Percentiles rank a stretch among this genome's conserved stretches.
These are phyloP conservation scores for Neospermospora avenae DNA, from an alignment of 2,329 filamentous ascomycete species.

Conservation along the genomic window DNA sequence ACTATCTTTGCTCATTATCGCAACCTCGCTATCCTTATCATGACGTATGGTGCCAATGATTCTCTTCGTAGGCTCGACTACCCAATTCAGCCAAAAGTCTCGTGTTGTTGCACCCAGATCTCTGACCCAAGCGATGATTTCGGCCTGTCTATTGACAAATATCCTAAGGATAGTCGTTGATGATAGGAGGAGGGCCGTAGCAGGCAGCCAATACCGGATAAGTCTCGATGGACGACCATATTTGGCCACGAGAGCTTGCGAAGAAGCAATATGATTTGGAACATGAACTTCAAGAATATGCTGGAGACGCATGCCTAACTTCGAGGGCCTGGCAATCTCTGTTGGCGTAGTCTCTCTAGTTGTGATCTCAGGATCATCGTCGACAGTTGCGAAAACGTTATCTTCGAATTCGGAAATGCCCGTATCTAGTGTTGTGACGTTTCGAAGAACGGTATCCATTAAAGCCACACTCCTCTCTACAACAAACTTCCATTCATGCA, in stretches of 20 bases:
- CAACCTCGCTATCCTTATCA: conserved; percentile 88
- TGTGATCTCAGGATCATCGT: conserved; percentile 57
- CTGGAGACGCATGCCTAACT: conserved; percentile 65
- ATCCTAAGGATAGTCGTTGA: conserved; percentile 84
- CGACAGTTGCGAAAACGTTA: conserved; percentile 59
- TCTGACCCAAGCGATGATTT: conserved; percentile 75
- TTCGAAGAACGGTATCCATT: conserved; percentile 80
- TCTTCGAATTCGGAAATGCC: conserved; percentile 63
- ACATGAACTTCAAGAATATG: conserved; percentile 67
- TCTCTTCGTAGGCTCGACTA: conserved; percentile 78
- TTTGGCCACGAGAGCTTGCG: conserved; percentile 51
- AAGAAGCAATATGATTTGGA: conserved; percentile 60
- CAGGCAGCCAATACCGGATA: conserved; percentile 86
- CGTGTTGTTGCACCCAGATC: conserved; percentile 75
- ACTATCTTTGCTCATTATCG: conserved; percentile 92
- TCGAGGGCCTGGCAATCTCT: conserved; percentile 41
- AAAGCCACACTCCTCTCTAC: conserved; percentile 78
- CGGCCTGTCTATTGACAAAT: conserved; percentile 68
- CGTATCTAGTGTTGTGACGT: conserved; percentile 62
- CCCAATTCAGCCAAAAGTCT: conserved; percentile 97
- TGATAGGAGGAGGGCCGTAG: conserved; percentile 67
- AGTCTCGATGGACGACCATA: conserved; percentile 74
- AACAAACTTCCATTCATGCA: conserved; percentile 64
- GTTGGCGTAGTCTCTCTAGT: conserved; percentile 44
- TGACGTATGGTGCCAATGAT: conserved; percentile 90